Evolutionary conservation across 2,329 filamentous ascomycete species (phyloP), one percentile per base, ranked within the genome.

Genomic region (Stenocarpella maydis): DNA sequence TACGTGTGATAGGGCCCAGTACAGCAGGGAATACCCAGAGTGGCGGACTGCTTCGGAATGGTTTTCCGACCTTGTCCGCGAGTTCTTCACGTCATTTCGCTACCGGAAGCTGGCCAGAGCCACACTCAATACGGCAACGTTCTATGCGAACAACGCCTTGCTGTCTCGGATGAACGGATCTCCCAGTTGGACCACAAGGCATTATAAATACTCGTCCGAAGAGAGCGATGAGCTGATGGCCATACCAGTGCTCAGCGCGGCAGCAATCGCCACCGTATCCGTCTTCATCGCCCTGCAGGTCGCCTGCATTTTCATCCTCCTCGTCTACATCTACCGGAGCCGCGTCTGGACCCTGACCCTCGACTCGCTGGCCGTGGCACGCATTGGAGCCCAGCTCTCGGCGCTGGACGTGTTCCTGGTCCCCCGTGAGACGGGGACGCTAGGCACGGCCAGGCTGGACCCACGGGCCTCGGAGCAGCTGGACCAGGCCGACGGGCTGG

Each of bases 111-210:
- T 21, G 24, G 67, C 43, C 61, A 47, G 39, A 19, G 67, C 61
- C 4, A 37, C 41, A 19, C 50, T 70, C 39, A 50, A 64, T 21
- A 70, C 65, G 5, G 77, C 78, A 1, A 78, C 80, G 9, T 80
- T 77, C 68, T 75, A 80, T 7, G 73, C 73, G 14, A 66, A 74
- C n/a, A 68, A 74, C 8, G 74, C 77, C 21, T 70, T 75, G 0
- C 70, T 80, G 0, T 78, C 52, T 17, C 3, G 7, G 10, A 24
- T 50, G 45, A 41, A 26, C 12, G 21, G 17, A 14, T 5, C 4
- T 26, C 3, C 12, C 7, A 37, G 14, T n/a, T n/a, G 1, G 17
- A 7, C 0, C 19, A 17, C 45, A 31, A 31, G 21, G n/a, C 24
- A 52, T 7, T 39, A 37, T 19, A 61, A 47, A 10, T 17, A 47